Conservation (phyloP, 179 eudicot species). For the Silene vulgaris region DNA sequence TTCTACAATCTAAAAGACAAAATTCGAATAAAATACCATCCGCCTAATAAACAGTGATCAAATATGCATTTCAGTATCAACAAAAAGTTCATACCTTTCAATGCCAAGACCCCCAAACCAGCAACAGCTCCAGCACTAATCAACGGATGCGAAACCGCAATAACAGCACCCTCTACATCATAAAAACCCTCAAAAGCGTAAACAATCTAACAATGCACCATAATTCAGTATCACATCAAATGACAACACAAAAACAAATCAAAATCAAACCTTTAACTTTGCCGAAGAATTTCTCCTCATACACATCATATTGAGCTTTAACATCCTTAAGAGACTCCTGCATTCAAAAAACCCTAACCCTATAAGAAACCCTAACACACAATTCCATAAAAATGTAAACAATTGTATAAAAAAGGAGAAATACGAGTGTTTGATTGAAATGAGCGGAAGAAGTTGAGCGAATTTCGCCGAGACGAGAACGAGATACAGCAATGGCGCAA, state of each 20-base stretch:
- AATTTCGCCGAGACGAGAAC: slow-evolving; percentile 58
- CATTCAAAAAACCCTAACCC: slow-evolving; percentile 18
- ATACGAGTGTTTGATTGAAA: slow-evolving; percentile 54
- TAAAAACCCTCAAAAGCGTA: not conserved
- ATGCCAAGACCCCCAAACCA: slow-evolving; percentile 42
- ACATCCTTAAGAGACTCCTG: slow-evolving; percentile 60
- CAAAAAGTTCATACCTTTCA: slow-evolving; percentile 36
- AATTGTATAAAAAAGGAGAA: not conserved
- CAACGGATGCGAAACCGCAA: slow-evolving; percentile 47
- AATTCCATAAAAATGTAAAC: not conserved
- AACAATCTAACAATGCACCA: not conserved
- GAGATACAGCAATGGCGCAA: slow-evolving; percentile 39
- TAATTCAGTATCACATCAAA: not conserved
- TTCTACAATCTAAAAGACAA: not conserved
- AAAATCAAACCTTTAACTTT: slow-evolving; percentile 54
- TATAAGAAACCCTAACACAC: slow-evolving; percentile 3
- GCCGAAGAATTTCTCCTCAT: slow-evolving; percentile 51
- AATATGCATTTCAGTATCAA: not conserved
- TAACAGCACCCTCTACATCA: slow-evolving; percentile 45
- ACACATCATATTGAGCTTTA: slow-evolving; percentile 48
- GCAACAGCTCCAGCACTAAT: slow-evolving; percentile 40
- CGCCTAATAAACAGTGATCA: not conserved
- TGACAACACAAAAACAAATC: not conserved
- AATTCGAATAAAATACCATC: not conserved
- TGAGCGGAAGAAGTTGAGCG: slow-evolving; percentile 66